Evolutionary conservation across 371 early-diverging fungal genomes (phyloP), one percentile per base, ranked within the genome.

Genomic region (Sporodiniella umbellata): DNA sequence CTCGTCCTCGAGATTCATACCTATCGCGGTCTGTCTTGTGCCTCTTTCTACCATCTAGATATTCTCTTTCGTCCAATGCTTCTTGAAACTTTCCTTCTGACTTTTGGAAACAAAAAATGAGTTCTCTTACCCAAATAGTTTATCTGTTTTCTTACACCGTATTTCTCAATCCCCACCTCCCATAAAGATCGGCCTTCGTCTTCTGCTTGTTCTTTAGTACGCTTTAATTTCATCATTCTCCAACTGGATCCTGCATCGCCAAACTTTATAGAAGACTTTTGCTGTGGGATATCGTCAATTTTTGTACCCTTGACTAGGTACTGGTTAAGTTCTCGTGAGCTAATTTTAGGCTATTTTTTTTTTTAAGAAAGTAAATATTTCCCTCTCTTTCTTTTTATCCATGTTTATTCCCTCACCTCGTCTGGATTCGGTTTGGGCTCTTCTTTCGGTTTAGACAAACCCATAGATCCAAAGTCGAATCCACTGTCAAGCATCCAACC

Each of bases 201-300:
- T 39, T 82, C 77, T 0, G 91, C 87, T 28, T 81, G 80, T 44
- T 90, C 89, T 58, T 71, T 70, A 25, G 84, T 75, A 26, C 87
- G 76, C 52, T 78, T 79, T 35, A 92, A 67, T 46, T 90, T 90
- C 62, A 84, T 84, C 90, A 90, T 92, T 42, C 91, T 71, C 93
- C 93, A 92, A 12, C 58, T 78, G 0, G 88, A 84, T 1, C 90
- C 90, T 2, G 78, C 75, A 54, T 92, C 93, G 0, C 93, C 93
- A 79, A 62, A 79, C 45, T 62, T 48, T 38, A 66, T 54, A 0
- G 53, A 33, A 2, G 42, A 19, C 55, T 68, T 54, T 40, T 58
- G 51, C 33, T 60, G 70, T 0, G 81, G 78, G 48, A 70, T 68
- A 33, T 80, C 67, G 8, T 80, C 78, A 15, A 79, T 53, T 22